These are phyloP conservation scores for Golubevia pallescens DNA, from an alignment of 1,284 basidiomycete genomes.

Conservation along the genomic window DNA sequence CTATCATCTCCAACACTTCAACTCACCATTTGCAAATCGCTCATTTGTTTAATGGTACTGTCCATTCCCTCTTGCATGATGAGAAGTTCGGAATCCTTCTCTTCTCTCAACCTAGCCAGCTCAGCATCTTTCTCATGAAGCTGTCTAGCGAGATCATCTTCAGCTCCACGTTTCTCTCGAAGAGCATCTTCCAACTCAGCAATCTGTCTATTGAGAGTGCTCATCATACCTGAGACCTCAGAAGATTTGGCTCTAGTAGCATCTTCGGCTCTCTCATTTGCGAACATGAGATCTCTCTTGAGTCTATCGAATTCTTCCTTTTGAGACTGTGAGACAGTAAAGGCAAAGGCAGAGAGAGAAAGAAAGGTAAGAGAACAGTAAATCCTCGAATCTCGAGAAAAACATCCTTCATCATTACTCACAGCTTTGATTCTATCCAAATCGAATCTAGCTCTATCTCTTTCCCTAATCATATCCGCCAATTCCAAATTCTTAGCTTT, in stretches of 20 bases:
- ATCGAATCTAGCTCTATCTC: conserved; percentile 61
- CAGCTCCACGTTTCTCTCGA: conserved; percentile 70
- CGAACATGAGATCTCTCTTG: conserved; percentile 90
- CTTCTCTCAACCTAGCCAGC: conserved; percentile 81
- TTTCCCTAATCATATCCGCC: conserved; percentile 63
- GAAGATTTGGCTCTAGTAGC: conserved; percentile 87
- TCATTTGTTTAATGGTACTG: conserved; percentile 85
- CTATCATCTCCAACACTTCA: not conserved
- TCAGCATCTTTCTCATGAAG: conserved; percentile 78
- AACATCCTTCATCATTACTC: conserved; percentile 4
- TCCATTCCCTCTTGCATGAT: conserved; percentile 98
- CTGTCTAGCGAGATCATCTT: conserved; percentile 81
- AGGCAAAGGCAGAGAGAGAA: not conserved
- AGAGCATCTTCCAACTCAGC: conserved; percentile 93
- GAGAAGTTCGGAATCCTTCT: conserved; percentile 94
- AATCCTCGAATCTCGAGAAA: not conserved
- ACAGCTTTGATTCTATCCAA: conserved; percentile 59
- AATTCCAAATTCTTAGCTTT: conserved; percentile 65
- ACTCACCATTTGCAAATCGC: conserved; percentile 80
- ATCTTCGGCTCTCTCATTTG: conserved; percentile 98
- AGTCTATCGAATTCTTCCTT: conserved; percentile 94
- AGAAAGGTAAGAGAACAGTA: not conserved
- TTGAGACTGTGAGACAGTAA: conserved; percentile 75
- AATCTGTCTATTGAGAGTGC: conserved; percentile 94
- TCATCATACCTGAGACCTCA: conserved; percentile 85